Evolutionary conservation across 176 grass and related monocot species (phyloP), one percentile per base, ranked within the genome.

Genomic region (Pontederia paniculata): DNA sequence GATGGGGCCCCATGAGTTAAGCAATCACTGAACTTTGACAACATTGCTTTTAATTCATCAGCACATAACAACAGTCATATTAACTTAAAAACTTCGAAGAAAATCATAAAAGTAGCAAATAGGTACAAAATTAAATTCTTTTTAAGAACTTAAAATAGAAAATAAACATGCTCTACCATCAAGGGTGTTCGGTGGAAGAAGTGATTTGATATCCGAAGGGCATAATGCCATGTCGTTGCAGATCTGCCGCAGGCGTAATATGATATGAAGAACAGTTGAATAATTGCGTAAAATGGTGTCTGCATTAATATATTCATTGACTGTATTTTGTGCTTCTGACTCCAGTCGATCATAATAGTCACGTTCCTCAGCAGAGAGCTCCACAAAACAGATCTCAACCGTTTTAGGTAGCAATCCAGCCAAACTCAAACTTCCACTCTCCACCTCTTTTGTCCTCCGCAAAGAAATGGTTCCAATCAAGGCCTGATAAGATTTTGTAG

Each of bases 241-340:
- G 47, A 97, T 84, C 78, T 97, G 86, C 15, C 91, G 82, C 15
- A 97, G 91, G 70, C 82, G 73, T 65, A 97, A 69, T 72, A 97
- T 86, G 60, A 90, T 77, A 60, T 81, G 82, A 69, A 97, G 77
- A 16, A 97, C 83, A 50, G 86, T 96, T 10, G 91, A 89, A 63
- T 87, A 97, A 66, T 97, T 81, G 2, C 69, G 67, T 54, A 90
- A 71, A 43, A 90, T 73, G 11, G 61, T 78, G 72, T 97, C 86
- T 62, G 65, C 66, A 44, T 87, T 79, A 61, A 77, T 71, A 60
- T 83, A 97, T 60, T 83, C 86, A 54, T 56, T 76, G 18, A 96
- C 43, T 78, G 81, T 89, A 58, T 70, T 96, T 80, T 78, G 78
- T 68, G 82, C 91, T 83, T 76, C 80, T 55, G 71, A 52, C 67